These are phyloP conservation scores for Echites panduratus DNA, from an alignment of 257 asterid species.

Conservation along the genomic window DNA sequence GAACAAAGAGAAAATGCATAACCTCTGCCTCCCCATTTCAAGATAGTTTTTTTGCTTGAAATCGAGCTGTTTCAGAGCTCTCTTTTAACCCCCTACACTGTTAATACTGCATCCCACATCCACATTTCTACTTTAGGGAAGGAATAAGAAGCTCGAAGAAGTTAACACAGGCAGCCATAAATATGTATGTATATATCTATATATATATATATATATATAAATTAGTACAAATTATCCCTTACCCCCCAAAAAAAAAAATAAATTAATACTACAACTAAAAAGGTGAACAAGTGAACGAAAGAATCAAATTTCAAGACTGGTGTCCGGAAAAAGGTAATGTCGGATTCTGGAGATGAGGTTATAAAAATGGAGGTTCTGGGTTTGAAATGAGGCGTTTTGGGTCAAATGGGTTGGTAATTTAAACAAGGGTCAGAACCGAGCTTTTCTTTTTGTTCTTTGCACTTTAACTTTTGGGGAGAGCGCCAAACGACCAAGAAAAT, in stretches of 20 bases:
- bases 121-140: conserved; percentile 10
- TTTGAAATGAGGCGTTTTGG: conserved; percentile 41
- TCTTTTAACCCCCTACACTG: neutral
- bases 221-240: neutral
- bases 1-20: conserved; percentile 24
- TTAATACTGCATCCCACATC: neutral
- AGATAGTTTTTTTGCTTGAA: conserved; percentile 14
- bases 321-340: conserved; percentile 43
- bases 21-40: conserved; percentile 44
- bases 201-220: neutral
- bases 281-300: conserved; percentile 20
- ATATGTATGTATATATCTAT: conserved; percentile 15
- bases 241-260: neutral
- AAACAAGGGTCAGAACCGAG: conserved; percentile 25
- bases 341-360: conserved; percentile 44
- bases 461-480: conserved; percentile 34
- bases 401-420: conserved; percentile 36
- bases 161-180: conserved; percentile 14
- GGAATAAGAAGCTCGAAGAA: conserved; percentile 20
- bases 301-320: conserved; percentile 44
- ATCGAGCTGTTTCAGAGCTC: neutral
- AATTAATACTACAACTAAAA: conserved; percentile 1
- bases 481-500: conserved; percentile 23
- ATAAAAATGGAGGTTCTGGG: conserved; percentile 34
- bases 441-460: conserved; percentile 48